Evolutionary conservation across 164 flowering plant genomes (phyloP), one percentile per base, ranked within the genome.

Genomic region (Umbilicus rupestris): DNA sequence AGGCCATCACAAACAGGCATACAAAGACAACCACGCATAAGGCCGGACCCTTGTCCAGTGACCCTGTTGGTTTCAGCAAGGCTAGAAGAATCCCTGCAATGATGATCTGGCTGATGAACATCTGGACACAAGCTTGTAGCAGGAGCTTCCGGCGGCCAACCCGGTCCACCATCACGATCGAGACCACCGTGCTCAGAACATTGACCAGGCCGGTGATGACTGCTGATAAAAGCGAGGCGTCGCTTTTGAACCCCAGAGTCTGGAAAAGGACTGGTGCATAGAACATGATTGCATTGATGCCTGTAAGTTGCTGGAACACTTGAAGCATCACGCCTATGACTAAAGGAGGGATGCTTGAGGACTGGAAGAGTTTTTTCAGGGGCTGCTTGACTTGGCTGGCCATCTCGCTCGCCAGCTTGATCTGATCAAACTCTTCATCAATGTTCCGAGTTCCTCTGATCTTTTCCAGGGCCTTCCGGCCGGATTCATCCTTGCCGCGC

Each of bases 221-320:
- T 0, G 88, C 57, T 0, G 86, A 82, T 14, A 82, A 35, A 39
- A 82, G 45, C 0, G 88, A 72, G 0, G 75, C 84, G 22, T 80
- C 75, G 29, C 22, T 73, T 49, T 74, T 71, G 59, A 82, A 84
- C 7, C 88, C 88, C 0, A 82, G 39, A 0, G 88, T 80, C 41
- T 82, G 82, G 67, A 84, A 82, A 37, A 84, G 67, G n/a, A 80
- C 79, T 0, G 84, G 88, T 0, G 86, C 80, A 19, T 84, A 84
- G 72, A 84, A 84, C 86, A 82, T 82, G 26, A 84, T 75, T 24
- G 82, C 84, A 68, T 82, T 82, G 65, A 84, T 84, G 2, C 88
- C 88, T 0, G 84, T 79, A 42, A 82, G 68, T 24, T 84, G 86
- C 68, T 82, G 88, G 70, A 84, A 84, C 1, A 84, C 59, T 66